Base-by-base conservation (phyloP, 805 yeast species). In the Metschnikowia cerradonensis region DNA sequence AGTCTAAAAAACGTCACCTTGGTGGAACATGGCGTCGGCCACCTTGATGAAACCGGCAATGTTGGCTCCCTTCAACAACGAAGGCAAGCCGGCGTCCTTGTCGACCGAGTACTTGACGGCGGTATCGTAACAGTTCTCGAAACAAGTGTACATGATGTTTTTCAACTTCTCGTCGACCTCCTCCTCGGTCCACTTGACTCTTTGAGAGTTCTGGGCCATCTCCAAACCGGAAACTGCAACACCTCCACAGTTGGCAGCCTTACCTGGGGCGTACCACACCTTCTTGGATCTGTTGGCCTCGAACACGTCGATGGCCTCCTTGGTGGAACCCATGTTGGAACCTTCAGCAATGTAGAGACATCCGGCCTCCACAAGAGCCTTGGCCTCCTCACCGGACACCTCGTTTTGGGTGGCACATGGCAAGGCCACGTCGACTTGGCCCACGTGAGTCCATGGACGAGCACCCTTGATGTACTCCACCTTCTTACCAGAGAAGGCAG, bases 241-340 rank as follows among this genome's bases (percentile, higher is more conserved):
- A 84, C 99, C 99, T 78, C 98, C 99, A 78, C 95, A 87, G 84
- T 92, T 92, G 67, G 97, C 92, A 63, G 97, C 97, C 83, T 92
- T 92, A 77, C 97, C 98, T 70, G 97, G 97, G 66, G 96, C 98
- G 77, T 91, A 92, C 99, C 99, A 92, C 75, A 90, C 88, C 47
- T 75, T 67, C 60, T 72, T 67, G 58, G 72, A 36, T 79, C 92
- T 83, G 72, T 80, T 82, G 64, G 86, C 88, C 82, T 92, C 99
- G 65, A 91, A 92, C 56, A 88, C 90, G 61, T 86, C 90, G 62
- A 92, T 90, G 62, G 99, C 99, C 72, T 92, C 98, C 76, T 88
- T 86, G 63, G 97, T 91, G 62, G 96, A 92, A 70, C 99, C 98
- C 99, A 92, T 92, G 80, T 92, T 92, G 68, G 98, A 92, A 71